Base-by-base conservation (phyloP, 768 basidiomycete genomes). In the Mrakia frigida region DNA sequence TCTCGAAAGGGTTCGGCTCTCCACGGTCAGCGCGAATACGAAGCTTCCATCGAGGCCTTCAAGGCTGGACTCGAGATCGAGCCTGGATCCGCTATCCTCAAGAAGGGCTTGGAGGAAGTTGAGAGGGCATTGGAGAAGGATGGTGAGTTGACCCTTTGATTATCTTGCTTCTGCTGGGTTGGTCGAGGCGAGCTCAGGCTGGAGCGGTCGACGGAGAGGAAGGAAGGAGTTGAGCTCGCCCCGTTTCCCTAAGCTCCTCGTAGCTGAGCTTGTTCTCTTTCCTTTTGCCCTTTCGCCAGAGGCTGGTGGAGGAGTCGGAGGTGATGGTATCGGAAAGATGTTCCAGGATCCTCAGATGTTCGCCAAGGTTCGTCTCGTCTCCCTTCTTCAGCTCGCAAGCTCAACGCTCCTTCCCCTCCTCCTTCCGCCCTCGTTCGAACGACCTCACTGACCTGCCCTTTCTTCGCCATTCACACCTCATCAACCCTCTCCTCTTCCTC, bases 1-100 rank as follows among this genome's bases (percentile, higher is more conserved):
- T 91, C 90, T 23, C 88, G 95, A 75, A 94, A 94, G 82, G 95
- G 95, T 65, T 94, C 95, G 69, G 95, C 95, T 37, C 84, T 97
- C 77, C 95, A 97, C 81, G 95, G 95, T 43, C 86, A 88, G 50
- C 86, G 87, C 76, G 86, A 87, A 82, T 96, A 88, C 80, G 91
- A 90, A 76, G 92, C 94, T 23, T 94, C 94, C 10, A 90, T 96
- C 79, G 86, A 87, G 74, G 59, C 53, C 68, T 80, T 75, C 84
- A 89, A 95, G 81, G 84, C 85, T 37, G 95, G 94, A 28, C 85
- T 97, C 59, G 88, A 91, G 81, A 83, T 90, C 70, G 95, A 96
- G 82, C 91, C 82, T 11, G 74, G 91, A 80, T 91, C 88, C 80
- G 89, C 92, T 28, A 89, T 90, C 13, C 86, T 94, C 70, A 87